These are phyloP conservation scores for Fusarium pseudograminearum DNA, from an alignment of 2,329 filamentous ascomycete genomes.

Conservation along the genomic window DNA sequence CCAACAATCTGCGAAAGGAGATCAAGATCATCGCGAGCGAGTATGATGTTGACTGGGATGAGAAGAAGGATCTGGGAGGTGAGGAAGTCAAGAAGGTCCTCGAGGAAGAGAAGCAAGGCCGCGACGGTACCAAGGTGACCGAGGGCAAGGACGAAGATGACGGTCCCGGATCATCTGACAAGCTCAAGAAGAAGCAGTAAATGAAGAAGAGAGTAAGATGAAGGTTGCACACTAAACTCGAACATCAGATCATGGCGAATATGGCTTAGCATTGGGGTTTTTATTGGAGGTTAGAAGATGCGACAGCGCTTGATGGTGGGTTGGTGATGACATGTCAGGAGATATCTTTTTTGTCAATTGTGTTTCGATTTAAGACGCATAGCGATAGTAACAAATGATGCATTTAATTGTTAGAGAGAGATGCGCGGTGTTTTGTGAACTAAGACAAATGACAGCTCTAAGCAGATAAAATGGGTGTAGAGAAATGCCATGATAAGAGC, in stretches of 20 bases:
- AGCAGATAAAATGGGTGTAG: not conserved
- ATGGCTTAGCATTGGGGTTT: not conserved
- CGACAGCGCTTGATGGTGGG: constrained; percentile 4
- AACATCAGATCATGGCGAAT: constrained; percentile 37
- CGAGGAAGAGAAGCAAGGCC: constrained; percentile 62
- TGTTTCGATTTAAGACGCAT: constrained; percentile 14
- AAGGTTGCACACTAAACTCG: constrained; percentile 13
- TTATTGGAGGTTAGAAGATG: not conserved
- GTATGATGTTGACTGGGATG: constrained; percentile 93
- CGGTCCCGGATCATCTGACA: constrained; percentile 33
- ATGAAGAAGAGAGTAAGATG: not conserved
- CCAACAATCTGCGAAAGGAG: constrained; percentile 80
- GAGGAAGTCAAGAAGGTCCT: constrained; percentile 71
- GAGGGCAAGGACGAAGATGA: constrained; percentile 55
- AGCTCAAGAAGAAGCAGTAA: constrained; percentile 45
- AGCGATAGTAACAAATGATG: constrained; percentile 30
- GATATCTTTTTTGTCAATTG: constrained; percentile 4
- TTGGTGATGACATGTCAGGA: constrained; percentile 10
- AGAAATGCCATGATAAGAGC: not conserved
- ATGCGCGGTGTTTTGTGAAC: not conserved
- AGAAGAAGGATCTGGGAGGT: constrained; percentile 77
- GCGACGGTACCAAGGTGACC: constrained; percentile 52
- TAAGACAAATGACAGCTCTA: not conserved
- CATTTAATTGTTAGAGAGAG: not conserved
- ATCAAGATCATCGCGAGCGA: constrained; percentile 84